Percentiles rank a stretch among this genome's conserved stretches.
Conservation (phyloP, 805 yeast species). For the Candida wancherniae region DNA sequence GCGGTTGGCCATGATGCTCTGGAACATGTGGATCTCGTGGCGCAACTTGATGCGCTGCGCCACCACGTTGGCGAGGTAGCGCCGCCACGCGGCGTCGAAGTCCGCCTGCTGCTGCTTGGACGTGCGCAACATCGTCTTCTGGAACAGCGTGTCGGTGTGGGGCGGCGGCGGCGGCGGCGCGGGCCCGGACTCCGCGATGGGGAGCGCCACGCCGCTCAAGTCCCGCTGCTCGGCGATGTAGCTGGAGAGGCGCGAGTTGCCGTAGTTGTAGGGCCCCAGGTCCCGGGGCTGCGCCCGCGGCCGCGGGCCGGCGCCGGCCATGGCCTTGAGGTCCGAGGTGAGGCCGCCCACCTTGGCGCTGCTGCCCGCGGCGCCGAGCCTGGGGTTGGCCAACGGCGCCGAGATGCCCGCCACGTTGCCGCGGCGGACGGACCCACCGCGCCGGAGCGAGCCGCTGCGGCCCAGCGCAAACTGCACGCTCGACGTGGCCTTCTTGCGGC, state of each 20-base stretch:
- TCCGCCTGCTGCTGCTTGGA: not conserved
- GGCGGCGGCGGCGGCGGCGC: constrained; percentile 15
- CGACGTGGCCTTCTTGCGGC: constrained; percentile 11
- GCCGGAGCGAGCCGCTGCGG: constrained; percentile 1
- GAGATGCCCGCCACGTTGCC: constrained; percentile 18
- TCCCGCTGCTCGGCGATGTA: constrained; percentile 22
- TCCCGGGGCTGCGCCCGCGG: no score
- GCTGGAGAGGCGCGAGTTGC: constrained; percentile 22
- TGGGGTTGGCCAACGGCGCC: constrained; percentile 31
- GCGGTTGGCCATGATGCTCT: constrained; percentile 16
- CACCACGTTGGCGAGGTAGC: constrained; percentile 31
- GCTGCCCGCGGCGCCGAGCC: constrained; percentile 25
- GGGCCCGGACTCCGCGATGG: constrained; percentile 6
- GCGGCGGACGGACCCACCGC: constrained; percentile 1
- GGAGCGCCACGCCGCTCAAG: constrained; percentile 5
- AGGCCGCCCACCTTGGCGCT: constrained; percentile 19
- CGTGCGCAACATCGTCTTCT: not conserved
- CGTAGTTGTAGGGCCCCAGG: no score
- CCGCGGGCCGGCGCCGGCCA: constrained; percentile 16
- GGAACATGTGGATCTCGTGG: constrained; percentile 37
- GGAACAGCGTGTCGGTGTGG: constrained; percentile 5
- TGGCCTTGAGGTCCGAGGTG: constrained; percentile 11
- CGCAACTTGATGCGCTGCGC: constrained; percentile 35
- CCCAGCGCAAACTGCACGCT: constrained; percentile 4
- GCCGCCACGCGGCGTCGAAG: constrained; percentile 25